Base-by-base conservation (phyloP, 495 filamentous ascomycete genomes). In the Penicillium longicatenatum region DNA sequence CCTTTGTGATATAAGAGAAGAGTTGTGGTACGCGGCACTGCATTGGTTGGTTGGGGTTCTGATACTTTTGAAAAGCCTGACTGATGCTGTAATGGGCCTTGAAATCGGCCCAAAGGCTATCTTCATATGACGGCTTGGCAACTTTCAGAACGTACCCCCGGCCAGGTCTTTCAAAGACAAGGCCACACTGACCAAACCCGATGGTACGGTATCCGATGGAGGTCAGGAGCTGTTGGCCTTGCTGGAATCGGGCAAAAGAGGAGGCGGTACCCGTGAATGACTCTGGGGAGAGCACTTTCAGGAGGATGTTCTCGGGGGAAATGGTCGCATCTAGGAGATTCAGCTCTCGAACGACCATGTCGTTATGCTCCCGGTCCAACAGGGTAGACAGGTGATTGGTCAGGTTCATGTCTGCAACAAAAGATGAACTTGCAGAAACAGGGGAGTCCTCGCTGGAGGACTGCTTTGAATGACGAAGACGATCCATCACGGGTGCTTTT, bases 111-210 rank as follows among this genome's bases (percentile, higher is more conserved):
- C 55, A 58, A 2, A 62, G 31, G 14, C 42, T 16, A 4, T 54
- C 50, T 30, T 57, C 54, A 35, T 53, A 61, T 2, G 44, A 42
- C 5, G 16, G 35, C 17, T 43, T 61, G 3, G 54, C 54, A 20
- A 61, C 3, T 22, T 61, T 57, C 19, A 54, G 4, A 1, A 54
- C 59, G 16, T 57, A 50, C 6, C 21, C 20, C 26, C 30, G 16
- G 3, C 54, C 59, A 21, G 54, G 54, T 21, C 37, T 53, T 45
- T 61, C 54, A 14, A 53, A 57, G 3, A 61, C 26, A 1, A 61
- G 22, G 1, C 59, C 59, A 29, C 59, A 57, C 29, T 61, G 59
- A 0, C 59, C 54, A 31, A 61, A 61, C 0, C 54, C 59, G 19
- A 58, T 58, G 19, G 35, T 26, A 19, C 56, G 56, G 8, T 39